These are phyloP conservation scores for Crithidia acanthocephali DNA, from an alignment of 208 protist species.

Conservation along the genomic window DNA sequence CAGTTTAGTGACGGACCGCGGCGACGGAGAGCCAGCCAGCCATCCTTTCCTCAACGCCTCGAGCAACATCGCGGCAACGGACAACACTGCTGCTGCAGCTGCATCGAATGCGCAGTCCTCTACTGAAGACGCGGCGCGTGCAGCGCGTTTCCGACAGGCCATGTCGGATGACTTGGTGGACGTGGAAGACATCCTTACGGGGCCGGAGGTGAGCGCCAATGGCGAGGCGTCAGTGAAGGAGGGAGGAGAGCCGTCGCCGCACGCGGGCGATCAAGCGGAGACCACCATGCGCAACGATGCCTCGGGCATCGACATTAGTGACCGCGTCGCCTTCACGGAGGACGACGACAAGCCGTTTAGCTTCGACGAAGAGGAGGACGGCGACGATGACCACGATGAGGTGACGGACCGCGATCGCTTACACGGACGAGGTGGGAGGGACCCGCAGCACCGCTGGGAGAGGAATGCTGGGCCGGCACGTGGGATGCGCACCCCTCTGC, in stretches of 20 bases:
- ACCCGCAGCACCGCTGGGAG: not conserved
- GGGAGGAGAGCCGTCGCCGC: not conserved
- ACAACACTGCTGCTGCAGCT: not conserved
- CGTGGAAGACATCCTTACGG: slow-evolving; percentile 16
- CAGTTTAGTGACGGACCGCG: not conserved
- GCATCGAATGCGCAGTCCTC: not conserved
- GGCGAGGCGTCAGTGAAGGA: not conserved
- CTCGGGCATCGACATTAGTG: not conserved
- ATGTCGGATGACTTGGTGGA: slow-evolving; percentile 34
- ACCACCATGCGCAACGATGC: too few species aligned
- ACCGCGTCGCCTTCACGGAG: not conserved
- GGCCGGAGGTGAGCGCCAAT: not conserved
- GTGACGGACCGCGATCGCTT: too few species aligned
- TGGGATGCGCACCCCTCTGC: not conserved
- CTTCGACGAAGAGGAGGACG: not conserved
- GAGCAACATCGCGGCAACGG: not conserved
- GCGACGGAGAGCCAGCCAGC: too few species aligned
- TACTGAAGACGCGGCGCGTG: not conserved
- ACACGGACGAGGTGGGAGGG: not conserved
- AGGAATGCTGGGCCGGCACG: not conserved
- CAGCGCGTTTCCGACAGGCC: slow-evolving; percentile 11
- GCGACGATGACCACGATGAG: not conserved
- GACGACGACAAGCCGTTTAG: not conserved
- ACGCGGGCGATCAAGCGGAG: too few species aligned
- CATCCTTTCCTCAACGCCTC: too few species aligned